Evolutionary conservation across 768 basidiomycete species (phyloP), one percentile per base, ranked within the genome.

Genomic region (Podaxis sp.): DNA sequence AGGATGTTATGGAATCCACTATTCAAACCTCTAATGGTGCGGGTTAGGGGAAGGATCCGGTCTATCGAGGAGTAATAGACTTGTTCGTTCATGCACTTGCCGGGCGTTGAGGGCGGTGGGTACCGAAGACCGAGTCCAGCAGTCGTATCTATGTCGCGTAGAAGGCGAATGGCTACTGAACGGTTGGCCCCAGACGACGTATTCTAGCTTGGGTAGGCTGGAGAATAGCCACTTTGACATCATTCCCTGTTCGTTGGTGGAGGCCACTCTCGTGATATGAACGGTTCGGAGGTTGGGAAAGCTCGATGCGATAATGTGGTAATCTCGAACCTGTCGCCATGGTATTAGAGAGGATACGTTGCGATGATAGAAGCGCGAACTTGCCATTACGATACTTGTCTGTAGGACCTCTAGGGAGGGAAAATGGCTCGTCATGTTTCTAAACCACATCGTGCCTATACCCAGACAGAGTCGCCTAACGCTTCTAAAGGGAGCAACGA

Each of bases 321-420:
- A 58, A 12, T 58, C 57, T 12, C 57, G 57, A 3, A 49, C 27
- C 57, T 58, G 57, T 58, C 43, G 43, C 19, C 1, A 6, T 36
- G 25, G 11, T 29, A 7, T 57, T 19, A 29, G 43, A 27, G 17
- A 25, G 13, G 17, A 19, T 3, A 2, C 6, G 7, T 3, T 8
- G 6, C n/a, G 3, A 11, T 46, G 41, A 13, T 17, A 29, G 24
- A 47, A 19, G 57, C 27, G 25, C 17, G 12, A 27, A 43, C 57
- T 36, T 9, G 49, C 57, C 57, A 36, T 36, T 9, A 15, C 33
- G 17, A 58, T 33, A 47, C 29, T 58, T 5, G 57, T 58, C 24
- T 58, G 57, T 17, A 58, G 46, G 11, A 58, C 57, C 8, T 47
- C 4, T 17, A 58, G 43, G 29, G 57, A 58, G 43, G 57, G 46